These are phyloP conservation scores for Suhomyces bolitotheri DNA, from an alignment of 1,139 yeast genomes.

Conservation along the genomic window DNA sequence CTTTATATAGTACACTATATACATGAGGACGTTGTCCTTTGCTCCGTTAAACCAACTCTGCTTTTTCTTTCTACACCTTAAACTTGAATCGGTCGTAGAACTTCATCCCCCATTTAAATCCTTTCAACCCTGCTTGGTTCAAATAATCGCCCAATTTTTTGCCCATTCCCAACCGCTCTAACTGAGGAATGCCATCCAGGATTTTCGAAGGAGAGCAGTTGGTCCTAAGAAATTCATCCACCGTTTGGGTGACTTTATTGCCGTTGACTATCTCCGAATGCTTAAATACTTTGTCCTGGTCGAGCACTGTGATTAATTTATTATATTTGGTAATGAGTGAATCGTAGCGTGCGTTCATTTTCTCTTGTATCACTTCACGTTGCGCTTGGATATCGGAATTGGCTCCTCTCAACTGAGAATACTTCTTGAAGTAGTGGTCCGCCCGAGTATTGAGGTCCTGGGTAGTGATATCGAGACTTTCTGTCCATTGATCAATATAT, in stretches of 20 bases:
- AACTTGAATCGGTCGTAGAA: slow-evolving; percentile 29
- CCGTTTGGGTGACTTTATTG: slow-evolving; percentile 4
- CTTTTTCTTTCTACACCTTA: too few relatives aligned
- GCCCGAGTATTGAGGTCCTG: slow-evolving; percentile 18
- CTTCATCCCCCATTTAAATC: slow-evolving; percentile 34
- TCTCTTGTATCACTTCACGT: slow-evolving; percentile 23
- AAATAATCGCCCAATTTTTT: slow-evolving; percentile 37
- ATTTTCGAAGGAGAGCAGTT: neutral
- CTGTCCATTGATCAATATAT: slow-evolving; percentile 23
- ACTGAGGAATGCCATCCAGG: slow-evolving; percentile 23
- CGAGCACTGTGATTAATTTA: slow-evolving; percentile 18
- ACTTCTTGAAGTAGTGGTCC: slow-evolving; percentile 18
- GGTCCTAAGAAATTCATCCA: neutral
- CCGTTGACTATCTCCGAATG: slow-evolving; percentile 39
- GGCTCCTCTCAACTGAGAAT: slow-evolving; percentile 15
- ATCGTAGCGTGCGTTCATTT: slow-evolving; percentile 29
- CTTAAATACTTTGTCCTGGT: slow-evolving; percentile 25
- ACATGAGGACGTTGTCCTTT: slow-evolving; percentile 4
- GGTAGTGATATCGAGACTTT: slow-evolving; percentile 24
- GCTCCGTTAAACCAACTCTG: too few relatives aligned
- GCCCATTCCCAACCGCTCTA: slow-evolving; percentile 33
- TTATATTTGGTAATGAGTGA: slow-evolving; percentile 19
- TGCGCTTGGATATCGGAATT: slow-evolving; percentile 20
- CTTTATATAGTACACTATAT: slow-evolving; percentile 5
- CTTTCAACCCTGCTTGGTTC: slow-evolving; percentile 20